Percentiles rank a stretch among this genome's conserved stretches.
phyloP scores from a whole-genome alignment of 192 early-diverging fungal species.

The Coemansia sp. region DNA sequence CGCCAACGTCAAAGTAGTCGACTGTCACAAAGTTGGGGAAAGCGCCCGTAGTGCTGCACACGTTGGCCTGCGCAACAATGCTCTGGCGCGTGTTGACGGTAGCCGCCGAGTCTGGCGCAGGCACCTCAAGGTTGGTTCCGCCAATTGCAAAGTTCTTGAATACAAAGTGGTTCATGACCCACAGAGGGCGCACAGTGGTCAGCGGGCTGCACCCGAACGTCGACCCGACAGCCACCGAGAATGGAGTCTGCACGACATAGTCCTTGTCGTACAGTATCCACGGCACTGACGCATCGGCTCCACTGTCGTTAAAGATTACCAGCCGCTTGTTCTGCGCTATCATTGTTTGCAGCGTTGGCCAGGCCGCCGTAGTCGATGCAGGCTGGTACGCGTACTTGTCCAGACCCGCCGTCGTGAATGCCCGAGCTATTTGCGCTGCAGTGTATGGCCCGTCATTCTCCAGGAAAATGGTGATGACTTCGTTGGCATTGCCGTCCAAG shows the following conservation, averaged over 20 bases:
- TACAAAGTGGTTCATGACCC: slow-evolving; percentile 75
- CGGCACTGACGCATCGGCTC: slow-evolving; percentile 55
- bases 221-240: slow-evolving; percentile 45
- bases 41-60: slow-evolving; percentile 43
- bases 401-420: slow-evolving; percentile 56
- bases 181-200: slow-evolving; percentile 50
- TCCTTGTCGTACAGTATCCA: slow-evolving; percentile 67
- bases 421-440: slow-evolving; percentile 49
- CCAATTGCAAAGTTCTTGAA: slow-evolving; percentile 46
- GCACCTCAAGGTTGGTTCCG: slow-evolving; percentile 43
- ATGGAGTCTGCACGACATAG: slow-evolving; percentile 75
- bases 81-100: slow-evolving; percentile 55
- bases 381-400: slow-evolving; percentile 53
- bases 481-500: slow-evolving; percentile 62
- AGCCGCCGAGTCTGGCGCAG: slow-evolving; percentile 53
- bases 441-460: slow-evolving; percentile 60
- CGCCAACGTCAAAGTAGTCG: slow-evolving; percentile 71
- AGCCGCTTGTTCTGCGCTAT: slow-evolving; percentile 63
- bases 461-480: slow-evolving; percentile 76
- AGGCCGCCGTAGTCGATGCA: slow-evolving; percentile 35
- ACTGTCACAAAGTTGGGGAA: slow-evolving; percentile 70
- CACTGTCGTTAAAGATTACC: slow-evolving; percentile 60
- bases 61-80: slow-evolving; percentile 56
- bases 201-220: slow-evolving; percentile 54
- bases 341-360: slow-evolving; percentile 70